Percentiles rank a stretch among this genome's conserved stretches.
Evolutionary conservation across 192 early-diverging fungal genomes (phyloP).

Genomic region (Borealophlyctis nickersoniae): DNA sequence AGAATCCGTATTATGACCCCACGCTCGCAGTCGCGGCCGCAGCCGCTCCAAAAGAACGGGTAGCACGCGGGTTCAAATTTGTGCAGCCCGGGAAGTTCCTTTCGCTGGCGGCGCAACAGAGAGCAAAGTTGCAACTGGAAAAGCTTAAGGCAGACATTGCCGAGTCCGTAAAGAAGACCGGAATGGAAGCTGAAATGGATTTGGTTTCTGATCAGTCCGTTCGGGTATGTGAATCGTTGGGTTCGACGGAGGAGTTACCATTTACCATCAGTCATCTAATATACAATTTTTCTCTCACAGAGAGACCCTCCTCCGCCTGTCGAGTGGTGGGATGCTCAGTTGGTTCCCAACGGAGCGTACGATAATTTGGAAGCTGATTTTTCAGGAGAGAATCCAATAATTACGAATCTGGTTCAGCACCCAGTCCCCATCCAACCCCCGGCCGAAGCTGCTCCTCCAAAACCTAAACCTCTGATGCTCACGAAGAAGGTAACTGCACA

Average conservation of each 20-base stretch:
- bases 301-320: constrained; percentile 68
- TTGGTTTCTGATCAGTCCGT: constrained; percentile 66
- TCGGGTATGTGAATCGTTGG: constrained; percentile 51
- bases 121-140: constrained; percentile 70
- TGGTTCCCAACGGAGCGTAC: constrained; percentile 69
- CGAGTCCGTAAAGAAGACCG: constrained; percentile 66
- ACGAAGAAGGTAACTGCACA: constrained; percentile 62
- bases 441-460: constrained; percentile 53
- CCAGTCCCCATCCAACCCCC: constrained; percentile 80
- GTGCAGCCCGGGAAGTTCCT: constrained; percentile 78
- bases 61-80: constrained; percentile 65
- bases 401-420: constrained; percentile 81
- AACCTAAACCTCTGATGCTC: constrained; percentile 71
- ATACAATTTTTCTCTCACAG: constrained; percentile 36
- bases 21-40: constrained; percentile 44
- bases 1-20: constrained; percentile 90
- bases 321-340: constrained; percentile 98
- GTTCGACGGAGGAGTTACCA: too few relatives aligned
- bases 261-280: too few relatives aligned
- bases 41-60: constrained; percentile 40
- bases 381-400: constrained; percentile 46
- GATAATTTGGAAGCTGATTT: constrained; percentile 48
- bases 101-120: constrained; percentile 75
- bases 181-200: constrained; percentile 72
- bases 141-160: constrained; percentile 71